phyloP scores from a whole-genome alignment of 495 filamentous ascomycete species.

The Hypoxylon subgilvum region DNA sequence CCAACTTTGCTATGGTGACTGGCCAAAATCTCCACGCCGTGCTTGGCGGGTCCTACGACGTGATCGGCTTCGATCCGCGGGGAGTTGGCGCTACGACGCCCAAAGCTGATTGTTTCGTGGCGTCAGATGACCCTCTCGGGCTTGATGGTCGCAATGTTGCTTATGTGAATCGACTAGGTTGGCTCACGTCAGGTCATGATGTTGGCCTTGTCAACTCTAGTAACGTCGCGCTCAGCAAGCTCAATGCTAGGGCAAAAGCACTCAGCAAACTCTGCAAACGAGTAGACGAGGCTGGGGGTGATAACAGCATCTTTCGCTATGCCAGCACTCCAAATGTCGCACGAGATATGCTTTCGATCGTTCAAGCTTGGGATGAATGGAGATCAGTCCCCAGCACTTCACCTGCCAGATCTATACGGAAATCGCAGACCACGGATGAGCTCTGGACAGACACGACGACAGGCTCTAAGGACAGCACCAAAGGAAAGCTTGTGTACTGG shows the following conservation, averaged over 20 bases:
- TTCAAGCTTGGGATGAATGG: slow-evolving; percentile 47
- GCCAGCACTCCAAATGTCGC: slow-evolving; percentile 39
- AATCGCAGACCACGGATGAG: slow-evolving; percentile 4
- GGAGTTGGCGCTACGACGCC: slow-evolving; percentile 45
- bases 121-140: slow-evolving; percentile 12
- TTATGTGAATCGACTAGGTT: slow-evolving; percentile 32
- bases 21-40: slow-evolving; percentile 52
- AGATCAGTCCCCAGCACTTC: slow-evolving; percentile 17
- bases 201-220: slow-evolving; percentile 49
- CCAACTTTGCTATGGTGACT: slow-evolving; percentile 44
- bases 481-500: slow-evolving; percentile 62
- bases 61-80: slow-evolving; percentile 48
- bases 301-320: slow-evolving; percentile 42
- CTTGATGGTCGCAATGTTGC: slow-evolving; percentile 36
- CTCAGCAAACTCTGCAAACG: slow-evolving; percentile 46
- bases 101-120: slow-evolving; percentile 42
- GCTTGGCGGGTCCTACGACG: slow-evolving; percentile 42
- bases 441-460: neutral
- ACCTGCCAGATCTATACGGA: slow-evolving; percentile 6
- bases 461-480: slow-evolving; percentile 21
- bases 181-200: slow-evolving; percentile 18
- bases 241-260: slow-evolving; percentile 39
- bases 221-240: slow-evolving; percentile 39
- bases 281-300: slow-evolving; percentile 38
- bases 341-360: slow-evolving; percentile 43